phyloP scores from a whole-genome alignment of 129 eudicot genomes.

The Chrysanthemum makinoi region DNA sequence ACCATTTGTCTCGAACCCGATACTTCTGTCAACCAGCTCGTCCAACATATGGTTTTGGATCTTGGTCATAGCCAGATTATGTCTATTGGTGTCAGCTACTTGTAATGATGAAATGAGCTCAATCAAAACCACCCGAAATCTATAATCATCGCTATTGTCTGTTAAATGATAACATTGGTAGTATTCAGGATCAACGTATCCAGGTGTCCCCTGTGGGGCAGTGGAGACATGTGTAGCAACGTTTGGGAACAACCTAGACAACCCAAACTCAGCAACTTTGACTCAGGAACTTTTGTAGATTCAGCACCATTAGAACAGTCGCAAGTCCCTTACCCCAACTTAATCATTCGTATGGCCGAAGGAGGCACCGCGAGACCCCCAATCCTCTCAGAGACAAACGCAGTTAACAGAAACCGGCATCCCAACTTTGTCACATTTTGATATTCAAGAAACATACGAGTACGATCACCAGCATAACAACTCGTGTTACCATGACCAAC shows the following conservation, averaged over 20 bases:
- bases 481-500: constrained; percentile 22
- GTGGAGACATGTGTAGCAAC: constrained; percentile 82
- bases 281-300: too few relatives aligned
- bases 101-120: constrained; percentile 47
- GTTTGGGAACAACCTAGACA: not conserved
- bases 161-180: too few relatives aligned
- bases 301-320: too few relatives aligned
- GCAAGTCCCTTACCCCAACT: too few relatives aligned
- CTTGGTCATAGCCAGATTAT: constrained; percentile 63
- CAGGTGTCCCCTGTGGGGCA: constrained; percentile 55
- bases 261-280: too few relatives aligned
- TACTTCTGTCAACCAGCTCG: constrained; percentile 63
- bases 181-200: too few relatives aligned
- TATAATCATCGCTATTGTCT: too few relatives aligned
- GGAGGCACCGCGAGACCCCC: too few relatives aligned
- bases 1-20: constrained; percentile 47
- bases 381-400: too few relatives aligned
- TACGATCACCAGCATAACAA: constrained; percentile 40
- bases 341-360: too few relatives aligned
- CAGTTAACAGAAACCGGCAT: too few relatives aligned
- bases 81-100: constrained; percentile 67
- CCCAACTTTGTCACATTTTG: constrained; percentile 23
- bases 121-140: too few relatives aligned
- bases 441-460: constrained; percentile 30
- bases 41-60: constrained; percentile 50